Base-by-base conservation (phyloP, 2,329 filamentous ascomycete species). In the Fusarium sp. region DNA sequence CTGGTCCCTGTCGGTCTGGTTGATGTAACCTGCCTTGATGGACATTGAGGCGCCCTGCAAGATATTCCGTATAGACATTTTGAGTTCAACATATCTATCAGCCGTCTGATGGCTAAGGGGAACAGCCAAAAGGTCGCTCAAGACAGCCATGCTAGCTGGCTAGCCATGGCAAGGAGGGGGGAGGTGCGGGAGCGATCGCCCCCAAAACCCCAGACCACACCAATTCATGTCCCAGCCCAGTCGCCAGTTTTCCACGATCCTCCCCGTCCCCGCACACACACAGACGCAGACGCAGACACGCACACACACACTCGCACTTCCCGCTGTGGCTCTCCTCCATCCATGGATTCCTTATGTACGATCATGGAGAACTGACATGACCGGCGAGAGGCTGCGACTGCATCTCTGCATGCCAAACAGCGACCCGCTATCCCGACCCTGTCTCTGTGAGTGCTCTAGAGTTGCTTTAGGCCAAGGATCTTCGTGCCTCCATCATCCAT, bases 171-270 rank as follows among this genome's bases (percentile, higher is more conserved):
- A 40, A 36, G 56, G 46, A 50, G 47, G 65, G 40, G 43, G 51
- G 47, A 62, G 67, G 28, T 76, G 74, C 74, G 74, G 74, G 74
- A 76, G 59, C 73, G 74, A 76, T 76, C 73, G 73, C 67, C 72
- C 49, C 71, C 71, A 64, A 71, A 68, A 73, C 71, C 71, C 73
- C 70, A 68, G 70, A 74, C 67, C 51, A 69, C 68, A 70, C 72
- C 72, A 72, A 62, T 56, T 61, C 57, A 40, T 47, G 54, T 51
- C 43, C 52, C 51, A 49, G n/a, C 47, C 52, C 50, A 55, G 56
- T 39, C n/a, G n/a, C n/a, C n/a, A n/a, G n/a, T n/a, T n/a, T n/a
- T n/a, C 44, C 59, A 68, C 59, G 56, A 63, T 60, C 58, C 44
- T 59, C 59, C 12, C 26, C 26, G 42, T 32, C 64, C 19, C 53